Evolutionary conservation across 495 filamentous ascomycete genomes (phyloP).

Genomic region (Hypoxylon intermedium): DNA sequence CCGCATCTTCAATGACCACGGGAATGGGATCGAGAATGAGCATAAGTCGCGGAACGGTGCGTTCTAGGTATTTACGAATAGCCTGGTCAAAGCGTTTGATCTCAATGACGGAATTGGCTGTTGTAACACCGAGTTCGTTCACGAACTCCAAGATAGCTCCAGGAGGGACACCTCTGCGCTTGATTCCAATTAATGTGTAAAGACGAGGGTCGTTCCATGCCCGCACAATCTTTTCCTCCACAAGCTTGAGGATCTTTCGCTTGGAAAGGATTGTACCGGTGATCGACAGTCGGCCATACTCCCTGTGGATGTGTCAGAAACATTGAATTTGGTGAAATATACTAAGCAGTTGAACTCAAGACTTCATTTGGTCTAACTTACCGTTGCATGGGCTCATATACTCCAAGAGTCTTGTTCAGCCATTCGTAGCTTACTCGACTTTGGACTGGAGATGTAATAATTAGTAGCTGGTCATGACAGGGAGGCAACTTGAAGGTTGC

Average conservation of each 20-base stretch:
- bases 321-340: constrained; percentile 50
- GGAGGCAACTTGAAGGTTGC: constrained; percentile 38
- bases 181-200: constrained; percentile 85
- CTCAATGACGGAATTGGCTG: constrained; percentile 73
- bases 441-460: constrained; percentile 22
- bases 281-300: constrained; percentile 79
- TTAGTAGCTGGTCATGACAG: not conserved
- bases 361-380: not conserved
- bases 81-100: constrained; percentile 76
- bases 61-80: constrained; percentile 82
- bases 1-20: constrained; percentile 78
- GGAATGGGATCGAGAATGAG: constrained; percentile 82
- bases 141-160: constrained; percentile 87
- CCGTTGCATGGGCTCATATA: constrained; percentile 87
- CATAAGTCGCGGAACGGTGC: constrained; percentile 84
- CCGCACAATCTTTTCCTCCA: constrained; percentile 73
- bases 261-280: constrained; percentile 85
- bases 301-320: constrained; percentile 22
- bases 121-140: constrained; percentile 87
- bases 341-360: no score
- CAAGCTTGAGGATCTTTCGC: constrained; percentile 78
- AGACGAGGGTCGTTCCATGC: constrained; percentile 91
- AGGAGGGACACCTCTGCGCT: constrained; percentile 82
- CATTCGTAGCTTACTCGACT: constrained; percentile 82
- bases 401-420: constrained; percentile 73